These are phyloP conservation scores for Phytophthora megakarya DNA, from an alignment of 352 stramenopile genomes.

Conservation along the genomic window DNA sequence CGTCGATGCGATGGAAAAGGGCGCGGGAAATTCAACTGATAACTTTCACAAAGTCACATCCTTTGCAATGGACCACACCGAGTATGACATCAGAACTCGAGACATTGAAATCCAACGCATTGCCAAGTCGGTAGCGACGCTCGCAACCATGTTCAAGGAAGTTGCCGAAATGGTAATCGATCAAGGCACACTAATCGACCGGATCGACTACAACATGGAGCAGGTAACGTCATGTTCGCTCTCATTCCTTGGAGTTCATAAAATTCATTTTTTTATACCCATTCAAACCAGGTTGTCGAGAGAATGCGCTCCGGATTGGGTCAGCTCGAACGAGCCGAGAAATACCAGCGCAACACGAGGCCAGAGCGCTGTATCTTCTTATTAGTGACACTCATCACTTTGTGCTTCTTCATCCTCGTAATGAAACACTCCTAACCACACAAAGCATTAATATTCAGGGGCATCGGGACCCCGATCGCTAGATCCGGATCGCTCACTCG, in stretches of 20 bases:
- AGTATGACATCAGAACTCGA: constrained; percentile 60
- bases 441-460: constrained; percentile 5
- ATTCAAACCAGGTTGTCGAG: constrained; percentile 59
- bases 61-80: constrained; percentile 38
- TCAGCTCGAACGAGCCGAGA: constrained; percentile 64
- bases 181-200: constrained; percentile 81
- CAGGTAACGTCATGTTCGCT: constrained; percentile 42
- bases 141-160: constrained; percentile 82
- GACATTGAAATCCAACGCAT: constrained; percentile 83
- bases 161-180: constrained; percentile 85
- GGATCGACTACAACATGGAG: constrained; percentile 90
- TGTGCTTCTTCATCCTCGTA: constrained; percentile 72
- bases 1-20: constrained; percentile 38
- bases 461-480: constrained; percentile 35
- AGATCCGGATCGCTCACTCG: constrained; percentile 31
- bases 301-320: constrained; percentile 62
- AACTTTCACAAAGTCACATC: constrained; percentile 21
- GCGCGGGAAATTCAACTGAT: constrained; percentile 1
- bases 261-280: background rate
- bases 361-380: constrained; percentile 77
- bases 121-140: constrained; percentile 62
- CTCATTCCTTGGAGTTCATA: background rate
- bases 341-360: constrained; percentile 66
- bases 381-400: constrained; percentile 59
- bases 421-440: constrained; percentile 65